A percentile compares a stretch with the other conserved stretches of the same genome.
Evolutionary conservation across 495 filamentous ascomycete species (phyloP).

Genomic region (Penicillium longicatenatum): DNA sequence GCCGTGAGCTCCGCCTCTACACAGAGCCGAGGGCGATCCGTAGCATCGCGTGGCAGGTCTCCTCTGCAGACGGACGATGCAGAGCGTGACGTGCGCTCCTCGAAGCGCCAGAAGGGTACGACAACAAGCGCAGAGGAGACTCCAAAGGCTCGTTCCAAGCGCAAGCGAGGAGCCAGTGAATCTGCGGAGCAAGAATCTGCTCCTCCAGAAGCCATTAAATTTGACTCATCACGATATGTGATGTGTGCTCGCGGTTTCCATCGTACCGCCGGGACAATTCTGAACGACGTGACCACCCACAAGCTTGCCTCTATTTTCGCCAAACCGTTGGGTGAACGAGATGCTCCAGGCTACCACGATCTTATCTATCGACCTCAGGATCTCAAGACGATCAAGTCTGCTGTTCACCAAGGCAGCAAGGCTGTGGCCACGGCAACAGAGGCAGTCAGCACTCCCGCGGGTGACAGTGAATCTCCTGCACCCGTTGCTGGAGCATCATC

Average conservation of each 20-base stretch:
- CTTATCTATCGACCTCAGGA: conserved; percentile 87
- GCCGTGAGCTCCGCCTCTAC: conserved; percentile 58
- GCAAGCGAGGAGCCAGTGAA: conserved; percentile 45
- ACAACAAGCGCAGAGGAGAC: conserved; percentile 31
- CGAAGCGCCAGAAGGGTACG: conserved; percentile 50
- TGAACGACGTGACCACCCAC: conserved; percentile 83
- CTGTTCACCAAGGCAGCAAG: conserved; percentile 75
- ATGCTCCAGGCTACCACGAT: conserved; percentile 86
- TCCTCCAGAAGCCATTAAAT: conserved; percentile 33
- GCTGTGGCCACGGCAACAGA: conserved; percentile 66
- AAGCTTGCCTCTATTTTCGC: conserved; percentile 88
- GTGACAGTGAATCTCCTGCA: conserved; percentile 46
- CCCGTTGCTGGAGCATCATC: conserved; percentile 34
- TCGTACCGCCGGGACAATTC: conserved; percentile 71
- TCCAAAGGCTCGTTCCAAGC: conserved; percentile 35
- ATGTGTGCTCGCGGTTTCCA: conserved; percentile 76
- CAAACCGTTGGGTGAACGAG: conserved; percentile 76
- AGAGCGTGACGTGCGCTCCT: conserved; percentile 41
- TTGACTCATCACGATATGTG: conserved; percentile 57
- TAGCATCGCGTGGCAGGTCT: conserved; percentile 55
- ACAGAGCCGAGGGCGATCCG: conserved; percentile 60
- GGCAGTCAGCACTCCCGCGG: conserved; percentile 47
- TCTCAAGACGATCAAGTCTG: conserved; percentile 80
- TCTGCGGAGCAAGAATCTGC: conserved; percentile 32
- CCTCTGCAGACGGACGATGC: conserved; percentile 49